Conservation (phyloP, 257 asterid genomes). For the Solanum peruvianum region DNA sequence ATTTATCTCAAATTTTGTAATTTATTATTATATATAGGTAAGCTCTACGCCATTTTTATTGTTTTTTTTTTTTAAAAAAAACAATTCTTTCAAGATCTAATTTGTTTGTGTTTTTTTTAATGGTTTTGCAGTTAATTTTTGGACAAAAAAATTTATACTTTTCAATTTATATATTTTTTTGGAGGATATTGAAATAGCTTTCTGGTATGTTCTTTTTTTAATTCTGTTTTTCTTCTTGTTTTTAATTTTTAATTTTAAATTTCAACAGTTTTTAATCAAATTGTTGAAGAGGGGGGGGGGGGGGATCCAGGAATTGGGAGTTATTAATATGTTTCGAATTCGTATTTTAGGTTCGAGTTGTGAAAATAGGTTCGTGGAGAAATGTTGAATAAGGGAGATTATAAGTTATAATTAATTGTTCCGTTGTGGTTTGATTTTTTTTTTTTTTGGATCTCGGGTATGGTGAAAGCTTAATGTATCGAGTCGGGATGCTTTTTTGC, state of each 20-base stretch:
- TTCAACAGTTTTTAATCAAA: background rate
- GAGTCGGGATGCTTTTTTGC: background rate
- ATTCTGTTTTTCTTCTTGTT: background rate
- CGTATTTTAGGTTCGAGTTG: background rate
- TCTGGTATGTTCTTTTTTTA: background rate
- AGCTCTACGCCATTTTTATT: background rate
- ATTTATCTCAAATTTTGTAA: background rate
- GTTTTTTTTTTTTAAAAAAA: no score
- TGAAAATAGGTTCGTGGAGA: no score
- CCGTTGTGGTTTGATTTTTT: accelerated
- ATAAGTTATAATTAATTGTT: background rate
- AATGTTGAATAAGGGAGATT: background rate
- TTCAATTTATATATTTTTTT: background rate
- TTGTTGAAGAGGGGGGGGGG: background rate
- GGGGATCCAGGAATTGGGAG: background rate
- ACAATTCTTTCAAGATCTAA: background rate
- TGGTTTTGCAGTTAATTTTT: background rate
- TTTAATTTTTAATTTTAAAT: background rate
- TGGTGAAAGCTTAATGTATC: no score
- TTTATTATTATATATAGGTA: background rate
- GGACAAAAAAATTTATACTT: background rate
- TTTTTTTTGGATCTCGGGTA: no score
- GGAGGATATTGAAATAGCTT: background rate
- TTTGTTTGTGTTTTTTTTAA: background rate
- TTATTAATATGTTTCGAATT: background rate